Conservation (phyloP, 2,329 filamentous ascomycete species). For the Leptodontidium sp. region DNA sequence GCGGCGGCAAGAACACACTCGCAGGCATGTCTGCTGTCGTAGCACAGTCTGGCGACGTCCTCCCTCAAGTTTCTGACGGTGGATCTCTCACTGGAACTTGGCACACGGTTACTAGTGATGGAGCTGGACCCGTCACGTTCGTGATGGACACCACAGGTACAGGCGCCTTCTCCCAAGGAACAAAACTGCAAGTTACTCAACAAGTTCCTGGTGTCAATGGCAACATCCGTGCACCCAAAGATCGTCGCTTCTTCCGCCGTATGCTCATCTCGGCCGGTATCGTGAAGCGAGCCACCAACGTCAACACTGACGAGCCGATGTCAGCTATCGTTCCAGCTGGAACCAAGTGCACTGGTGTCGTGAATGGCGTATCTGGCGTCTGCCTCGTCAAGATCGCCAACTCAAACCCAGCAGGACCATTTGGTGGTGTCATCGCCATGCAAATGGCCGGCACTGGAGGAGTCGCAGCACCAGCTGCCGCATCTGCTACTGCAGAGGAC, state of each 20-base stretch:
- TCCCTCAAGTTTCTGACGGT: conserved; percentile 67
- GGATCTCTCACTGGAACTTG: conserved; percentile 68
- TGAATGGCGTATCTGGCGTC: conserved; percentile 48
- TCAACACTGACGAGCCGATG: conserved; percentile 51
- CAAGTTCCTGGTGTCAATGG: conserved; percentile 56
- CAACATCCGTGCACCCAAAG: conserved; percentile 47
- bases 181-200: conserved; percentile 61
- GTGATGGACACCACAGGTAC: conserved; percentile 67
- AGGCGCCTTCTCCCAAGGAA: conserved; percentile 55
- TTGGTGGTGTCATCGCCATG: conserved; percentile 52
- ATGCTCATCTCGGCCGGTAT: conserved; percentile 42
- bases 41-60: conserved; percentile 59
- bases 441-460: conserved; percentile 41
- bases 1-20: conserved; percentile 46
- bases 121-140: conserved; percentile 59
- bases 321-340: conserved; percentile 50
- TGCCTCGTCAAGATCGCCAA: conserved; percentile 56
- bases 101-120: conserved; percentile 73
- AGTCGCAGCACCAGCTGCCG: conserved; percentile 23
- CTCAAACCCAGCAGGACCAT: conserved; percentile 51
- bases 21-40: conserved; percentile 65
- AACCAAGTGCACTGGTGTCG: conserved; percentile 50
- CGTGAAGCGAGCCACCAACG: conserved; percentile 45
- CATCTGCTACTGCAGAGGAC: conserved; percentile 9
- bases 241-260: conserved; percentile 40